phyloP scores from a whole-genome alignment of 495 filamentous ascomycete species.

The Hyphodiscus hymeniophilus region DNA sequence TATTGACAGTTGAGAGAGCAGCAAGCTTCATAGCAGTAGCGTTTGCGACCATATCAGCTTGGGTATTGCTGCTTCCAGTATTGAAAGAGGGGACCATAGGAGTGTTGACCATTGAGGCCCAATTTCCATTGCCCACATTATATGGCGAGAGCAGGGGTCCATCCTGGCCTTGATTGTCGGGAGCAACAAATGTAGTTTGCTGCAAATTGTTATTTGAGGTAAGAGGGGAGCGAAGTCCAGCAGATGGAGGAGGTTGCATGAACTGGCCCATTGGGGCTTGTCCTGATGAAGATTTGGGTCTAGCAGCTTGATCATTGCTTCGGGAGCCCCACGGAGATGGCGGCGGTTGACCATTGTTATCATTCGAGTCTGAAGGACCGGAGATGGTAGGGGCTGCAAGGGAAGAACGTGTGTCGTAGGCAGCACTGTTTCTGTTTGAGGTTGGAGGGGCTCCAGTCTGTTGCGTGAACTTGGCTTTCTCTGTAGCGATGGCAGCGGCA shows the following conservation, averaged over 20 bases:
- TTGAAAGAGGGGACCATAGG: conserved; percentile 88
- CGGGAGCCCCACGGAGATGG: conserved; percentile 69
- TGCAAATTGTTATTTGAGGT: conserved; percentile 66
- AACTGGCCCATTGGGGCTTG: conserved; percentile 97
- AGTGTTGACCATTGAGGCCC: conserved; percentile 98
- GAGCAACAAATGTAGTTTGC: conserved; percentile 69
- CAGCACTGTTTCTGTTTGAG: conserved; percentile 88
- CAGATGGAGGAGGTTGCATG: conserved; percentile 71
- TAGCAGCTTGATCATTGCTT: conserved; percentile 46
- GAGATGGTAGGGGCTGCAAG: conserved; percentile 74
- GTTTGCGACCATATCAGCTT: conserved; percentile 98
- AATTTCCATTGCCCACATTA: conserved; percentile 74
- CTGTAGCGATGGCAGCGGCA: conserved; percentile 91
- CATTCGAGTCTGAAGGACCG: conserved; percentile 34
- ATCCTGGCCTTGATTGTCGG: conserved; percentile 56
- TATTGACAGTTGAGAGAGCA: conserved; percentile 94
- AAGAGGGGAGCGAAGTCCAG: conserved; percentile 75
- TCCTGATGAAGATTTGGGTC: conserved; percentile 83
- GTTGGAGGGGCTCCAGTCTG: conserved; percentile 83
- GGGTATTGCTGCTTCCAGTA: conserved; percentile 44
- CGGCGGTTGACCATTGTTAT: conserved; percentile 49
- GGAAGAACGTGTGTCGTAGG: conserved; percentile 63
- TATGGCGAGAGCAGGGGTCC: conserved; percentile 88
- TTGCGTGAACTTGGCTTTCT: conserved; percentile 94
- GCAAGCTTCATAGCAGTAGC: conserved; percentile 98